Evolutionary conservation across 495 filamentous ascomycete species (phyloP).

Genomic region (Sordaria brevicollis): DNA sequence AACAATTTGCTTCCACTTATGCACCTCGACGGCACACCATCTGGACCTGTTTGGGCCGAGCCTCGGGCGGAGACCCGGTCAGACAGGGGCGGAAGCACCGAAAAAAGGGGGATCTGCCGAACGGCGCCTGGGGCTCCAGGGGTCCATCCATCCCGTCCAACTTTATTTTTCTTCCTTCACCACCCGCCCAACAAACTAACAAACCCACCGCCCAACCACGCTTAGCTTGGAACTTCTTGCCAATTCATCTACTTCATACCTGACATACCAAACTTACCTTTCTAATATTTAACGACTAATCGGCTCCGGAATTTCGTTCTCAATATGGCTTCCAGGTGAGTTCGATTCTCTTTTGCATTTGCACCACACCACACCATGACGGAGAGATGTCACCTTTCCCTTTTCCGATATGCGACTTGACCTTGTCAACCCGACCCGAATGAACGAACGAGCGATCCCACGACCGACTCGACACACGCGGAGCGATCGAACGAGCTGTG

Average conservation of each 20-base stretch:
- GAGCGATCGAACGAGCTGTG: not conserved
- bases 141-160: not conserved
- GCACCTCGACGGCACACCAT: not conserved
- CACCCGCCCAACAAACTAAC: too few species aligned
- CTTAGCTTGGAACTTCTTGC: not conserved
- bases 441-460: not conserved
- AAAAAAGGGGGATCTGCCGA: not conserved
- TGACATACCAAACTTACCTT: not conserved
- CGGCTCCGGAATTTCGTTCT: not conserved
- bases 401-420: not conserved
- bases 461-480: not conserved
- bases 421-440: not conserved
- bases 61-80: not conserved
- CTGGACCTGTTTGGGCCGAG: not conserved
- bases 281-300: not conserved
- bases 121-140: not conserved
- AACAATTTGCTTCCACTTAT: not conserved
- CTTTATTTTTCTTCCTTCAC: not conserved
- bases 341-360: not conserved
- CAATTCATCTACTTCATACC: not conserved
- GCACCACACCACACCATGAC: not conserved
- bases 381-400: not conserved
- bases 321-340: conserved; percentile 18
- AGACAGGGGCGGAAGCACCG: not conserved
- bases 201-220: not conserved